Evolutionary conservation across 768 basidiomycete species (phyloP).

Genomic region (Agrocybe pediades): DNA sequence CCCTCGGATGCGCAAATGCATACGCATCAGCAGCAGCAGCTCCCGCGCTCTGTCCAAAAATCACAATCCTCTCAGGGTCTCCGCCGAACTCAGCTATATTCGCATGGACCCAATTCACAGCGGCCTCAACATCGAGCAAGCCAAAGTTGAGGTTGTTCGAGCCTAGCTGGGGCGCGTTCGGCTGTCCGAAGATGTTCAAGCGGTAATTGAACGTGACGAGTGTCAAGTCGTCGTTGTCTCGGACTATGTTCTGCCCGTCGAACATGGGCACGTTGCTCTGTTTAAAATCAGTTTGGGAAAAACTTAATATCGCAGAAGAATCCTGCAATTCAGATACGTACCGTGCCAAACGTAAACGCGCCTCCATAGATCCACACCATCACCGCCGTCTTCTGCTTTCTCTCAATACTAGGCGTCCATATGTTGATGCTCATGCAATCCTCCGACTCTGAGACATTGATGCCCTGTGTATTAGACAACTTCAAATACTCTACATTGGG

Average conservation of each 20-base stretch:
- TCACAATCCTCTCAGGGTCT: slow-evolving; percentile 35
- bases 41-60: slow-evolving; percentile 42
- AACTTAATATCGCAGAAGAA: neutral
- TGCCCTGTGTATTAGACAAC: slow-evolving; percentile 19
- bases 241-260: slow-evolving; percentile 24
- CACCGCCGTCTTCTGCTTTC: slow-evolving; percentile 34
- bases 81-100: slow-evolving; percentile 49
- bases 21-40: slow-evolving; percentile 34
- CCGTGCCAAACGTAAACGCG: slow-evolving; percentile 31
- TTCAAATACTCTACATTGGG: slow-evolving; percentile 17
- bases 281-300: neutral
- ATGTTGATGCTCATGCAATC: slow-evolving; percentile 36
- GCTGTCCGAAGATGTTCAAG: slow-evolving; percentile 41
- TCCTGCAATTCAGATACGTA: slow-evolving; percentile 6
- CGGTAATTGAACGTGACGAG: slow-evolving; percentile 41
- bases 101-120: slow-evolving; percentile 46
- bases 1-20: slow-evolving; percentile 33
- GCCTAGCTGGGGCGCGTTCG: slow-evolving; percentile 38
- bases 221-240: slow-evolving; percentile 34
- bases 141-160: slow-evolving; percentile 33
- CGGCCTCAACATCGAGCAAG: slow-evolving; percentile 38
- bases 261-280: neutral
- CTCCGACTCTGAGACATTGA: slow-evolving; percentile 32
- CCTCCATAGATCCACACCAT: slow-evolving; percentile 39
- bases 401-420: slow-evolving; percentile 30